Evolutionary conservation across 352 stramenopile species (phyloP).

Genomic region (Phytophthora nicotianae): DNA sequence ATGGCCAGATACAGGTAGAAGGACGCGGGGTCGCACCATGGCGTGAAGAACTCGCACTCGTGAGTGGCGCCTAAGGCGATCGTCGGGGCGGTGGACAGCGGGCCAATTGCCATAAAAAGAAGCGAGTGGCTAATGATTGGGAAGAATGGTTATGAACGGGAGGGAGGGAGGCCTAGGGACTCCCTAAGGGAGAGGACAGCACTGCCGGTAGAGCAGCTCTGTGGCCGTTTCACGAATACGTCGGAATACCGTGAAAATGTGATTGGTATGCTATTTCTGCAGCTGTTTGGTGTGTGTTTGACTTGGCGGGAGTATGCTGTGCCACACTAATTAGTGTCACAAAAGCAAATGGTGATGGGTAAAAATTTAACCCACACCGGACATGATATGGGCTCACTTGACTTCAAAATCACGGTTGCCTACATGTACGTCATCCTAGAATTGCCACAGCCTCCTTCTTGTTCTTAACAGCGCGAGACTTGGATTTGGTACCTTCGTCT

Average conservation of each 20-base stretch:
- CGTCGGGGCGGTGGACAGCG: constrained; percentile 6
- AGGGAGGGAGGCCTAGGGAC: no score
- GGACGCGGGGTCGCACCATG: constrained; percentile 58
- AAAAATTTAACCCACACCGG: constrained; percentile 12
- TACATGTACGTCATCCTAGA: constrained; percentile 38
- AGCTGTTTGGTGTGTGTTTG: constrained; percentile 15
- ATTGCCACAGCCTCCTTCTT: constrained; percentile 42
- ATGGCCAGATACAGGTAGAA: constrained; percentile 67
- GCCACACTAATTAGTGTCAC: constrained; percentile 28
- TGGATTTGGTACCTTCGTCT: constrained; percentile 16
- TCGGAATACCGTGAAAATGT: neutral
- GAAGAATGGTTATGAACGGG: constrained; percentile 1
- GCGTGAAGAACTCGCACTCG: constrained; percentile 64
- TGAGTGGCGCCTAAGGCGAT: constrained; percentile 10
- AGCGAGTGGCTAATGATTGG: neutral
- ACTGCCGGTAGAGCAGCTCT: neutral
- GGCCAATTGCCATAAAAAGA: neutral
- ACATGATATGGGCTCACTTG: neutral
- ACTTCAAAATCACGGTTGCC: constrained; percentile 13
- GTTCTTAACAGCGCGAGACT: constrained; percentile 17
- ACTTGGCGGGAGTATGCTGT: constrained; percentile 11
- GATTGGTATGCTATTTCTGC: constrained; percentile 3
- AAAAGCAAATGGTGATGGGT: constrained; percentile 21
- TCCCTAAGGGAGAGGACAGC: neutral
- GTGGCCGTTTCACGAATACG: neutral